These are phyloP conservation scores for Rhodotorula sp. DNA, from an alignment of 1,284 basidiomycete species.

Conservation along the genomic window DNA sequence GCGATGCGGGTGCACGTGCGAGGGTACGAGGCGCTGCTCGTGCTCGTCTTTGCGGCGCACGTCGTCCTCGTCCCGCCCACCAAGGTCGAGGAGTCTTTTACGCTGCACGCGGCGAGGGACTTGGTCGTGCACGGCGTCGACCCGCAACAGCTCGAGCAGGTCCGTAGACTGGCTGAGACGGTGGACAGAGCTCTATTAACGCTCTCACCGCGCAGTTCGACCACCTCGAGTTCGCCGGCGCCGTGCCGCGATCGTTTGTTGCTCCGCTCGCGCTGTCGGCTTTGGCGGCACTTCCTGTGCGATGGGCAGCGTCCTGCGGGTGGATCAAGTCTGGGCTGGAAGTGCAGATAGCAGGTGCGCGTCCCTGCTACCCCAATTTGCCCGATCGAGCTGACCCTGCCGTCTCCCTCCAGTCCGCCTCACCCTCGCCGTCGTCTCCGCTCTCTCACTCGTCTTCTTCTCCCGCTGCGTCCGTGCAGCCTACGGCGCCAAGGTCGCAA, in stretches of 20 bases:
- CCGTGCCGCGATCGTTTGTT: constrained; percentile 85
- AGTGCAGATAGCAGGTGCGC: constrained; percentile 65
- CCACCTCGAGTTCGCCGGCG: constrained; percentile 83
- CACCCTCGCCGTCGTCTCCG: constrained; percentile 69
- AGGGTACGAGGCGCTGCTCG: constrained; percentile 5
- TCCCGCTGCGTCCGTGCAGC: constrained; percentile 63
- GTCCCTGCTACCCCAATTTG: neutral
- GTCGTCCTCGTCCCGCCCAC: constrained; percentile 71
- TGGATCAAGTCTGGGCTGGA: constrained; percentile 60
- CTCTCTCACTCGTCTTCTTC: constrained; percentile 65
- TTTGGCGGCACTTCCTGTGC: constrained; percentile 45
- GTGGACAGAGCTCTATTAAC: neutral
- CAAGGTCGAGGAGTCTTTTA: constrained; percentile 98
- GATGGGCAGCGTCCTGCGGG: constrained; percentile 53
- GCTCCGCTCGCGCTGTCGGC: constrained; percentile 57
- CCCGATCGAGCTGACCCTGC: neutral
- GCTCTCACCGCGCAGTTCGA: constrained; percentile 65
- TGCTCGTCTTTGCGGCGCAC: neutral
- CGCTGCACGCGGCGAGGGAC: constrained; percentile 88
- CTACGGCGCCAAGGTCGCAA: constrained; percentile 63
- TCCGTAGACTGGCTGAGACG: constrained; percentile 49
- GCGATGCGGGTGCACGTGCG: neutral
- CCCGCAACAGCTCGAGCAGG: constrained; percentile 56
- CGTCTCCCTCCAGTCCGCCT: constrained; percentile 11
- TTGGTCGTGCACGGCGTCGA: constrained; percentile 69